phyloP scores from a whole-genome alignment of 2,329 filamentous ascomycete genomes.

The Alternaria sp. region DNA sequence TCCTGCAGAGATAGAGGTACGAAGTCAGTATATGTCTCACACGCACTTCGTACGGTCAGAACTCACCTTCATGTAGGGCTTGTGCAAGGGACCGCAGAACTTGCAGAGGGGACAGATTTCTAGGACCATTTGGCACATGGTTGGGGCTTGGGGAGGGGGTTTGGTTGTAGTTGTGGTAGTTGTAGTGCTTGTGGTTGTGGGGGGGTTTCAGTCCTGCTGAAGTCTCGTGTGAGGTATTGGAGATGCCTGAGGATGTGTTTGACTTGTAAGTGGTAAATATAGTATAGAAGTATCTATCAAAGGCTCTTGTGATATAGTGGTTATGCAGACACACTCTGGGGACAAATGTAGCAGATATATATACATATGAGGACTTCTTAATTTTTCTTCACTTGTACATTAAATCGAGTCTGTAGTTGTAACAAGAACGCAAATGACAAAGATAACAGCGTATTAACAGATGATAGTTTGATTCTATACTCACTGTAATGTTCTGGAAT shows the following conservation, averaged over 20 bases:
- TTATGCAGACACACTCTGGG: background rate
- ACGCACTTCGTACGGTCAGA: too few relatives aligned
- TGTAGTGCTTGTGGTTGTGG: too few relatives aligned
- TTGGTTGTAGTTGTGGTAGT: background rate
- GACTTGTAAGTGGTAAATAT: background rate
- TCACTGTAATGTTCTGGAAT: rapidly evolving
- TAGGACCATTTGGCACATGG: background rate
- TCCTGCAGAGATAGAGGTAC: too few relatives aligned
- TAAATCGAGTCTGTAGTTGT: background rate
- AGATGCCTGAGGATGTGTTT: background rate
- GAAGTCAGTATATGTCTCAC: too few relatives aligned
- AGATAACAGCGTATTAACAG: background rate
- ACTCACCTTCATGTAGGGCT: background rate
- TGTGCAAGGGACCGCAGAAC: background rate
- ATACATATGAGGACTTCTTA: background rate
- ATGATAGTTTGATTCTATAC: background rate
- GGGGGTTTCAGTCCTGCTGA: background rate
- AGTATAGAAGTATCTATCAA: background rate
- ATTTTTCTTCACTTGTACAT: background rate
- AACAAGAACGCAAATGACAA: background rate
- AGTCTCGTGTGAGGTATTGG: rapidly evolving
- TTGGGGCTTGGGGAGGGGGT: background rate
- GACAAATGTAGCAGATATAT: background rate
- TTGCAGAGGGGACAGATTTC: background rate
- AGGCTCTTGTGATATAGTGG: background rate